Percentiles rank a stretch among this genome's conserved stretches.
Evolutionary conservation across 352 stramenopile species (phyloP).

Genomic region (Phytophthora uliginosa): DNA sequence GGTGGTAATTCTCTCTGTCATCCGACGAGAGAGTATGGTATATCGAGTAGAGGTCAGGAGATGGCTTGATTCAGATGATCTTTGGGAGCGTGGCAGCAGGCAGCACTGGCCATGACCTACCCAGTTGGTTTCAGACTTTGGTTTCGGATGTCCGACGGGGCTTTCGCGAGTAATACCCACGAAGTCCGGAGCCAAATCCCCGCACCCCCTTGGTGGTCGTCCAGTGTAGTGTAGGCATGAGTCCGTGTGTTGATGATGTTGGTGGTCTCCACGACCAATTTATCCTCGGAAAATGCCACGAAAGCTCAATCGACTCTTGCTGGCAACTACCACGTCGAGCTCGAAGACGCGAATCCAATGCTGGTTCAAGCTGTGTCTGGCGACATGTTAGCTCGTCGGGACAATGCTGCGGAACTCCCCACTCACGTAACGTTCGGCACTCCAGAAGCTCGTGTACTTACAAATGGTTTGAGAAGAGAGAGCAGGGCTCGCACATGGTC

Average conservation of each 20-base stretch:
- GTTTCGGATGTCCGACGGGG: conserved; percentile 22
- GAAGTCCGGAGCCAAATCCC: neutral
- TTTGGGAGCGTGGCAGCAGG: conserved; percentile 12
- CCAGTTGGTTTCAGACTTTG: conserved; percentile 25
- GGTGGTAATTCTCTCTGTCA: neutral
- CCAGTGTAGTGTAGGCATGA: neutral
- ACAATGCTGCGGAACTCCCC: neutral
- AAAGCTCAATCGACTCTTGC: neutral
- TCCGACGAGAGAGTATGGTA: conserved; percentile 19
- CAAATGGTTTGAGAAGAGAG: neutral
- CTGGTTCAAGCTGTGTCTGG: neutral
- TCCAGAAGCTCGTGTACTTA: neutral
- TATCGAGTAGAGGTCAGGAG: conserved; percentile 18
- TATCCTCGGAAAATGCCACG: too few species aligned
- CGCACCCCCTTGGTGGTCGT: conserved; percentile 4
- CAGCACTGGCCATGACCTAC: conserved; percentile 8
- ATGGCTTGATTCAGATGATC: conserved; percentile 31
- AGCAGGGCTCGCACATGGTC: conserved; percentile 4
- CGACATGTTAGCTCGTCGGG: neutral
- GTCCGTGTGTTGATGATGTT: neutral
- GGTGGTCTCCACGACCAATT: neutral
- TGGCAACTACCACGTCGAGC: too few species aligned
- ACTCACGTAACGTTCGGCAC: neutral
- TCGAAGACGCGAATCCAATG: neutral
- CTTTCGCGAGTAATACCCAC: conserved; percentile 26